Percentiles rank a stretch among this genome's conserved stretches.
phyloP scores from a whole-genome alignment of 1,284 basidiomycete species.

The Cronartium ribicola region DNA sequence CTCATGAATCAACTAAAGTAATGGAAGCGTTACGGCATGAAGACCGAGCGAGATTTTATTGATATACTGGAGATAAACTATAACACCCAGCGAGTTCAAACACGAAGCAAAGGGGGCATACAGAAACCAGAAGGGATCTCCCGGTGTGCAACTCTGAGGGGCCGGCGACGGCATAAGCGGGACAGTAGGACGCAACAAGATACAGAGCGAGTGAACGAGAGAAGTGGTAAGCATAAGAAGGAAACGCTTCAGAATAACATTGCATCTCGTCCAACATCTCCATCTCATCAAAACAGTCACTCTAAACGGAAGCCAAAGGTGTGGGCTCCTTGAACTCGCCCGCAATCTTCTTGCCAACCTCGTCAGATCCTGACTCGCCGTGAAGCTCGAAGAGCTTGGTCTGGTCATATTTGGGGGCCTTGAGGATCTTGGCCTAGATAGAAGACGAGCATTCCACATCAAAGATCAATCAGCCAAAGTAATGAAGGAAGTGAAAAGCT shows the following conservation, averaged over 20 bases:
- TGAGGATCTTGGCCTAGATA: conserved; percentile 65
- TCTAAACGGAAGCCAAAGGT: conserved; percentile 38
- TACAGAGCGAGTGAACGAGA: too few relatives aligned
- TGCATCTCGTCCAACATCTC: not conserved
- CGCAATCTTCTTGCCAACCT: conserved; percentile 46
- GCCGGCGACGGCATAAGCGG: too few relatives aligned
- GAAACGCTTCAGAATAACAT: not conserved
- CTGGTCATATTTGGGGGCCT: conserved; percentile 93
- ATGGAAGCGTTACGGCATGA: too few relatives aligned
- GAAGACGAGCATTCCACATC: not conserved
- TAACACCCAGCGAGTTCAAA: too few relatives aligned
- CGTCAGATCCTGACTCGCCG: conserved; percentile 64
- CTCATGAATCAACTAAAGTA: too few relatives aligned
- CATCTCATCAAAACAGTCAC: not conserved
- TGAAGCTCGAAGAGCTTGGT: conserved; percentile 93
- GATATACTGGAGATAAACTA: too few relatives aligned
- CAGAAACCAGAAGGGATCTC: too few relatives aligned
- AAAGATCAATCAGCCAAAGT: not conserved
- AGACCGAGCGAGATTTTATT: too few relatives aligned
- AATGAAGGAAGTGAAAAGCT: not conserved
- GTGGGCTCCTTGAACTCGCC: conserved; percentile 40
- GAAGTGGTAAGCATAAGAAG: too few relatives aligned
- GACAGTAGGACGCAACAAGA: too few relatives aligned
- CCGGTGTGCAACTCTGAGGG: too few relatives aligned
- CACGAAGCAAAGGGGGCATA: too few relatives aligned